A percentile compares a stretch with the other conserved stretches of the same genome.
Conservation (phyloP, 768 basidiomycete species). For the Udeniomyces megalosporus region DNA sequence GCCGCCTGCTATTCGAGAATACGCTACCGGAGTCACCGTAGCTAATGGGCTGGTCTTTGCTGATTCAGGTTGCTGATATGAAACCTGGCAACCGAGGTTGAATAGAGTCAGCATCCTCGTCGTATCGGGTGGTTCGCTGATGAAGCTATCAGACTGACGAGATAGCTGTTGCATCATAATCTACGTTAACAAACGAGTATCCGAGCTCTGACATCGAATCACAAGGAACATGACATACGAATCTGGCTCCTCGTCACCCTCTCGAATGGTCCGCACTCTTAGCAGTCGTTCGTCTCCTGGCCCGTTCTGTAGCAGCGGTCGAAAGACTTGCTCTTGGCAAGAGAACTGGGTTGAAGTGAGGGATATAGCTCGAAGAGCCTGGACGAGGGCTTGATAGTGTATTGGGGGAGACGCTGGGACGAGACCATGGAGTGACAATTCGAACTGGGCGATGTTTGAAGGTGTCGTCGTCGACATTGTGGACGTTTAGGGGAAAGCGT, state of each 20-base stretch:
- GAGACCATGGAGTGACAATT: slow-evolving; percentile 5
- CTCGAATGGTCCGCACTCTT: not conserved
- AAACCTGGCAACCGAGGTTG: no score
- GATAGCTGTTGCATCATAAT: not conserved
- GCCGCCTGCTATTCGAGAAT: not conserved
- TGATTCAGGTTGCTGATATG: not conserved
- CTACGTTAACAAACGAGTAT: not conserved
- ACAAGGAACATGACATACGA: not conserved
- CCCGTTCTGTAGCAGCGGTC: not conserved
- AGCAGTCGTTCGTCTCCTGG: not conserved
- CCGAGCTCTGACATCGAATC: no score
- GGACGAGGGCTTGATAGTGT: not conserved
- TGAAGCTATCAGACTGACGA: not conserved
- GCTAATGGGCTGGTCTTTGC: not conserved
- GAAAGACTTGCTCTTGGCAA: not conserved
- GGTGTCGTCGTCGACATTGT: no score
- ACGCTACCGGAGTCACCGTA: not conserved
- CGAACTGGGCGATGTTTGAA: not conserved
- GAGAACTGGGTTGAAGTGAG: not conserved
- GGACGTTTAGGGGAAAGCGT: no score
- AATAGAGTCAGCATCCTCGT: no score
- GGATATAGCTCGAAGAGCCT: not conserved
- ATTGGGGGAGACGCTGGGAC: not conserved
- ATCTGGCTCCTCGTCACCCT: not conserved
- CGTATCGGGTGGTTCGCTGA: no score